Conservation (phyloP, 192 early-diverging fungal species). For the Coemansia sp. region DNA sequence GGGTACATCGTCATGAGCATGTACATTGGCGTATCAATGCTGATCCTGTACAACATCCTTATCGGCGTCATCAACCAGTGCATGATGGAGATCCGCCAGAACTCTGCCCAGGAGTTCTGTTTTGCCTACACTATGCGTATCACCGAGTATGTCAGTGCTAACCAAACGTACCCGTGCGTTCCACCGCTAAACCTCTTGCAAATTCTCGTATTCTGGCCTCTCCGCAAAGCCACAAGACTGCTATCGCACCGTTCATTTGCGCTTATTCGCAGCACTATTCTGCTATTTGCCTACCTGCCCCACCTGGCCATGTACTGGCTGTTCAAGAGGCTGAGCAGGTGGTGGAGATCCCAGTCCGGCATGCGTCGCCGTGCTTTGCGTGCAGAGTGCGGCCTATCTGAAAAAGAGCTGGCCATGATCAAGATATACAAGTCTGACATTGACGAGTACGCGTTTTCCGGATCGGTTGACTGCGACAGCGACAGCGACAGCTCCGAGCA, state of each 20-base stretch:
- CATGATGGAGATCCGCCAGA: constrained; percentile 38
- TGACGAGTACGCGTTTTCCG: constrained; percentile 24
- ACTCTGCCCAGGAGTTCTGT: constrained; percentile 40
- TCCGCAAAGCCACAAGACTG: constrained; percentile 22
- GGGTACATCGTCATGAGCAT: constrained; percentile 36
- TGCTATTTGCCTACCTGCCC: constrained; percentile 30
- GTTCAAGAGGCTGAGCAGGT: constrained; percentile 16
- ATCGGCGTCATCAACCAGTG: constrained; percentile 50
- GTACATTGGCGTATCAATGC: constrained; percentile 49
- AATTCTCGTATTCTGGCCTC: constrained; percentile 32
- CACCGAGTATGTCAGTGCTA: constrained; percentile 38
- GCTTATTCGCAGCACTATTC: constrained; percentile 22
- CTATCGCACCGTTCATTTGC: constrained; percentile 25
- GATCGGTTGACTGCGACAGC: background rate
- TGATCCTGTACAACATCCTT: constrained; percentile 46
- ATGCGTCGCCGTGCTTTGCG: constrained; percentile 21
- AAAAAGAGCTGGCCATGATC: constrained; percentile 32
- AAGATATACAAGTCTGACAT: constrained; percentile 22
- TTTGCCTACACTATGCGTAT: constrained; percentile 42
- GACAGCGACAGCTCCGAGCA: background rate
- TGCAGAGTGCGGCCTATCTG: constrained; percentile 30
- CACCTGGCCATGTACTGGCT: constrained; percentile 24
- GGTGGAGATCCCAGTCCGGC: constrained; percentile 36
- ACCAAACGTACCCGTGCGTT: constrained; percentile 41
- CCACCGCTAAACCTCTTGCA: constrained; percentile 42